A percentile compares a stretch with the other conserved stretches of the same genome.
phyloP scores from a whole-genome alignment of 176 grass and related monocot species.

The Musa schizocarpa region DNA sequence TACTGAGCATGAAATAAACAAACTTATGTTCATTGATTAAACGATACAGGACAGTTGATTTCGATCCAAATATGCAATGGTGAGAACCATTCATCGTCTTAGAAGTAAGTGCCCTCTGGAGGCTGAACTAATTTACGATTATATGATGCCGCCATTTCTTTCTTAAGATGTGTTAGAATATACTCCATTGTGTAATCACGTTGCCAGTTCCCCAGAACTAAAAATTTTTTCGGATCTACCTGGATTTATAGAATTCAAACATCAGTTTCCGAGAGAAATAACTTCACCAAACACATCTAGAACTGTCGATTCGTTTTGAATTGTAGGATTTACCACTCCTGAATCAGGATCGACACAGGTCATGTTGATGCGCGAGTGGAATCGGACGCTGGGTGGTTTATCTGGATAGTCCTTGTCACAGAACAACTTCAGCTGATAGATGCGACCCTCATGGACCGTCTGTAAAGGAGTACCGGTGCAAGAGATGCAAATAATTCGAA shows the following conservation, averaged over 20 bases:
- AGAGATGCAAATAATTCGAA: background rate
- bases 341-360: constrained; percentile 6
- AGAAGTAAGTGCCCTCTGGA: background rate
- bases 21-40: too few relatives aligned
- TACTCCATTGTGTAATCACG: constrained; percentile 12
- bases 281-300: too few relatives aligned
- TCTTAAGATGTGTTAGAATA: background rate
- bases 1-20: too few relatives aligned
- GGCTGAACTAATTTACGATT: background rate
- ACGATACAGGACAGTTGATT: too few relatives aligned
- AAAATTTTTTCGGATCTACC: constrained; percentile 10
- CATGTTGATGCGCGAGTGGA: constrained; percentile 1
- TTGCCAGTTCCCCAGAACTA: background rate
- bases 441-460: constrained; percentile 12
- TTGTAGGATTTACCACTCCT: constrained; percentile 1
- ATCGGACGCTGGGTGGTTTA: constrained; percentile 16
- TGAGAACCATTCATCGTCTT: background rate
- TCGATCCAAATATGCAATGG: too few relatives aligned
- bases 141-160: background rate
- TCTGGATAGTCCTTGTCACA: constrained; percentile 16
- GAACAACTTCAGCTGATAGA: constrained; percentile 19
- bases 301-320: too few relatives aligned
- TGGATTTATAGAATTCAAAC: background rate
- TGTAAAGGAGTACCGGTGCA: background rate
- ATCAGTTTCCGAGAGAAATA: background rate